A percentile compares a stretch with the other conserved stretches of the same genome.
Evolutionary conservation across 805 yeast genomes (phyloP).

Genomic region (Ogataea siamensis): DNA sequence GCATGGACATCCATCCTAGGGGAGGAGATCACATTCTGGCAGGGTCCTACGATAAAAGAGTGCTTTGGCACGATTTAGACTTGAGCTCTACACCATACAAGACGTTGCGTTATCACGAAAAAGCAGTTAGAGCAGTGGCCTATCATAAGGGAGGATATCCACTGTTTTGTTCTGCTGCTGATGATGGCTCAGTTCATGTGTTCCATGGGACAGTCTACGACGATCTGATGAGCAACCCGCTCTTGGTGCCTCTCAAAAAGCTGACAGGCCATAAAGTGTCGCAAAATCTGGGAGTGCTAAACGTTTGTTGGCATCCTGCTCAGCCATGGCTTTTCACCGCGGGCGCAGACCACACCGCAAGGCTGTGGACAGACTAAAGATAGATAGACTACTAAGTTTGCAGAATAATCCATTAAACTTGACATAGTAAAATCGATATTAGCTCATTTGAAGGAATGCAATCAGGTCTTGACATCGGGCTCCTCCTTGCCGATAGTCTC

Average conservation of each 20-base stretch:
- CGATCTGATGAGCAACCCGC: constrained; percentile 90
- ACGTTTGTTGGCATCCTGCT: constrained; percentile 91
- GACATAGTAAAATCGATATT: no score
- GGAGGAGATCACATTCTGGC: constrained; percentile 90
- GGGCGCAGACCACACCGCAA: constrained; percentile 95
- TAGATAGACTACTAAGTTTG: background rate
- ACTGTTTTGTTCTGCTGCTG: constrained; percentile 90
- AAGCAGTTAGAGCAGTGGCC: constrained; percentile 84
- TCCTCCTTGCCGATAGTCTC: constrained; percentile 74
- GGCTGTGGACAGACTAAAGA: constrained; percentile 85
- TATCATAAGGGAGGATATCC: constrained; percentile 88
- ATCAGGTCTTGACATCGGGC: constrained; percentile 85
- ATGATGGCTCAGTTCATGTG: constrained; percentile 89
- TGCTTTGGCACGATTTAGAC: constrained; percentile 96
- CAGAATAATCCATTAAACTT: no score
- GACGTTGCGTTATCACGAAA: constrained; percentile 90
- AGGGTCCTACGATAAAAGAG: constrained; percentile 90
- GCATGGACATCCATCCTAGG: constrained; percentile 90
- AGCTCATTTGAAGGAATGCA: background rate
- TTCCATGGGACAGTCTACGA: constrained; percentile 97
- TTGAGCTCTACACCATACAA: constrained; percentile 87
- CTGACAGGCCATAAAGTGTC: constrained; percentile 84
- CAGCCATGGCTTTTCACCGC: constrained; percentile 98
- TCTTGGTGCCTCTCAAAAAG: constrained; percentile 93
- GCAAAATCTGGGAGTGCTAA: constrained; percentile 81